Conservation (phyloP, 202 grass and related monocot species). For the Dendrocalamus latiflorus region DNA sequence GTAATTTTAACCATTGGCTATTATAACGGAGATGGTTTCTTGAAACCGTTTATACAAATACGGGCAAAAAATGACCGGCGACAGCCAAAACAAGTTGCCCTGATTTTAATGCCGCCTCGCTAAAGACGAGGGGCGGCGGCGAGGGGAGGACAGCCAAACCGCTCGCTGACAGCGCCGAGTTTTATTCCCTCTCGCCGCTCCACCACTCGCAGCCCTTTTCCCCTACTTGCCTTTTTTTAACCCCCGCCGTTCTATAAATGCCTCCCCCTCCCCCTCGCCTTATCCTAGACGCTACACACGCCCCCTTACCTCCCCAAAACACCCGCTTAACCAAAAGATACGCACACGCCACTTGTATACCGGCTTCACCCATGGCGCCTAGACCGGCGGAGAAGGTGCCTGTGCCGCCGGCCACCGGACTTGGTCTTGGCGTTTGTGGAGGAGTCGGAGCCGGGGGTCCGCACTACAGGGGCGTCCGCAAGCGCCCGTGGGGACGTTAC, state of each 20-base stretch:
- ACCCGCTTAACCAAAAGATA: not conserved
- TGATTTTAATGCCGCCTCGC: constrained; percentile 41
- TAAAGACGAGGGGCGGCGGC: constrained; percentile 40
- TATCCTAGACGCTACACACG: constrained; percentile 29
- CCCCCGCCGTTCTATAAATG: constrained; percentile 42
- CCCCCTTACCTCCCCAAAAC: not conserved
- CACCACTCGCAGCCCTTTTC: constrained; percentile 42
- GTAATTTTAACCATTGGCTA: no score
- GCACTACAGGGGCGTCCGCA: constrained; percentile 66
- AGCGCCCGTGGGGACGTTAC: constrained; percentile 67
- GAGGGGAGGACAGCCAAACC: constrained; percentile 54
- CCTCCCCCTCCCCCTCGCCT: not conserved
- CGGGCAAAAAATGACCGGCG: no score
- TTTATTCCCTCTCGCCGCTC: constrained; percentile 58
- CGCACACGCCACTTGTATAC: constrained; percentile 36
- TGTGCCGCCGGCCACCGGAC: not conserved
- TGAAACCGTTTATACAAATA: no score
- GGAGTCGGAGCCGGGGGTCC: constrained; percentile 5
- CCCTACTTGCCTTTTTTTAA: constrained; percentile 36
- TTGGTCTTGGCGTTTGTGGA: constrained; percentile 30
- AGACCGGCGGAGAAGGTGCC: constrained; percentile 30
- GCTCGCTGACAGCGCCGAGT: constrained; percentile 55
- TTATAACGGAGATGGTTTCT: no score
- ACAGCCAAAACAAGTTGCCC: not conserved
- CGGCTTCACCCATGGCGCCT: constrained; percentile 34